These are phyloP conservation scores for Calophaca sinica DNA, from an alignment of 306 rosid genomes.

Conservation along the genomic window DNA sequence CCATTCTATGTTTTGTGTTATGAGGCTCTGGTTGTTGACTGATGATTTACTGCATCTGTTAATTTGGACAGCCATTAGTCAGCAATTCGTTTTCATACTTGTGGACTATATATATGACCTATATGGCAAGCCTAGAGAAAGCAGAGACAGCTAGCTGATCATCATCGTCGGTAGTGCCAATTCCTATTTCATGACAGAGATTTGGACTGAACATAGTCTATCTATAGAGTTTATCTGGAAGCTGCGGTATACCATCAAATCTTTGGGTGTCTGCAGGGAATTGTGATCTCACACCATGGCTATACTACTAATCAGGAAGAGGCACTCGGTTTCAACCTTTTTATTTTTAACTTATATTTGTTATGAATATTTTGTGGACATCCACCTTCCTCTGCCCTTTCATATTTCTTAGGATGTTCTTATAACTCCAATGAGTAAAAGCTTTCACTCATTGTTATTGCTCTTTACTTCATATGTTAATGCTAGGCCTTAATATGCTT, in stretches of 20 bases:
- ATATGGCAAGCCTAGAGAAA: constrained; percentile 89
- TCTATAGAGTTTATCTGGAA: constrained; percentile 28
- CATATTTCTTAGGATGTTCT: too few species aligned
- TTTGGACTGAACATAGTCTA: constrained; percentile 24
- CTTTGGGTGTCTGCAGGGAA: constrained; percentile 7
- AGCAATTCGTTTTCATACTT: constrained; percentile 92
- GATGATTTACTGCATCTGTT: constrained; percentile 40
- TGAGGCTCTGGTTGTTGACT: constrained; percentile 26
- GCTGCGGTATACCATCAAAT: constrained; percentile 39
- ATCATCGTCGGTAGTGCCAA: constrained; percentile 24
- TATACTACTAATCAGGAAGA: constrained; percentile 34
- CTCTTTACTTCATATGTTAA: too few species aligned
- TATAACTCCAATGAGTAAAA: too few species aligned
- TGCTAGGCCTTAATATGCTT: too few species aligned
- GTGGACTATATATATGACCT: constrained; percentile 94
- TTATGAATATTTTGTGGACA: too few species aligned
- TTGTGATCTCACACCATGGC: constrained; percentile 39
- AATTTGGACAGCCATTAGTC: constrained; percentile 77
- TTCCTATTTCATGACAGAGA: constrained; percentile 33
- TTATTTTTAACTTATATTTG: background rate
- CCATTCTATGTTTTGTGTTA: background rate
- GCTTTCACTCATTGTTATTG: too few species aligned
- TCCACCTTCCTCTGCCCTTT: too few species aligned
- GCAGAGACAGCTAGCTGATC: constrained; percentile 52
- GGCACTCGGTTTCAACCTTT: constrained; percentile 32